phyloP scores from a whole-genome alignment of 2,329 filamentous ascomycete genomes.

The Pseudogymnoascus sp. region DNA sequence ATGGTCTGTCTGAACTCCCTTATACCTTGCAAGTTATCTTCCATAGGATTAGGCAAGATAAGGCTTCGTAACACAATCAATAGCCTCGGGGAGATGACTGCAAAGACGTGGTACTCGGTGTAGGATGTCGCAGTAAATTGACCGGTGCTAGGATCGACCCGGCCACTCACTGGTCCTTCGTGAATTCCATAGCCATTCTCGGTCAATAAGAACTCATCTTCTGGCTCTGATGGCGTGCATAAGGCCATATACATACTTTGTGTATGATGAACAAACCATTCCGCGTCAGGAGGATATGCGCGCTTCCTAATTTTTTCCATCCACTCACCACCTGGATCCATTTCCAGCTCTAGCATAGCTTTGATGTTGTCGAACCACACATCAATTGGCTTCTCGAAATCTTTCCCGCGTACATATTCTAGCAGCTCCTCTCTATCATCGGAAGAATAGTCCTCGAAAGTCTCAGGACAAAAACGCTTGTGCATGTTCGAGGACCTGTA shows the following conservation, averaged over 20 bases:
- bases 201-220: slow-evolving; percentile 32
- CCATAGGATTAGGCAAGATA: slow-evolving; percentile 20
- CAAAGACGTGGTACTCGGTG: slow-evolving; percentile 20
- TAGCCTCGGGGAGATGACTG: slow-evolving; percentile 22
- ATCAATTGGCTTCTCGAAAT: slow-evolving; percentile 28
- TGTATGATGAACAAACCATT: slow-evolving; percentile 27
- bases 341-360: slow-evolving; percentile 29
- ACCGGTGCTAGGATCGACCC: background rate
- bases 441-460: slow-evolving; percentile 30
- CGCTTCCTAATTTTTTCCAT: slow-evolving; percentile 22
- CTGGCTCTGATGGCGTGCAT: slow-evolving; percentile 25
- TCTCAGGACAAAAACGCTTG: slow-evolving; percentile 33
- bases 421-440: slow-evolving; percentile 26
- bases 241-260: slow-evolving; percentile 29
- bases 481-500: slow-evolving; percentile 36
- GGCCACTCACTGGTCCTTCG: slow-evolving; percentile 25
- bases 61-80: slow-evolving; percentile 23
- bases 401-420: slow-evolving; percentile 30
- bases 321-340: slow-evolving; percentile 28
- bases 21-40: slow-evolving; percentile 16
- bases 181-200: slow-evolving; percentile 30
- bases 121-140: slow-evolving; percentile 6
- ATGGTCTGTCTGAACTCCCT: background rate
- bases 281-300: slow-evolving; percentile 29
- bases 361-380: slow-evolving; percentile 33